Evolutionary conservation across 2,329 filamentous ascomycete genomes (phyloP).

Genomic region (Aspergillus glaucus): DNA sequence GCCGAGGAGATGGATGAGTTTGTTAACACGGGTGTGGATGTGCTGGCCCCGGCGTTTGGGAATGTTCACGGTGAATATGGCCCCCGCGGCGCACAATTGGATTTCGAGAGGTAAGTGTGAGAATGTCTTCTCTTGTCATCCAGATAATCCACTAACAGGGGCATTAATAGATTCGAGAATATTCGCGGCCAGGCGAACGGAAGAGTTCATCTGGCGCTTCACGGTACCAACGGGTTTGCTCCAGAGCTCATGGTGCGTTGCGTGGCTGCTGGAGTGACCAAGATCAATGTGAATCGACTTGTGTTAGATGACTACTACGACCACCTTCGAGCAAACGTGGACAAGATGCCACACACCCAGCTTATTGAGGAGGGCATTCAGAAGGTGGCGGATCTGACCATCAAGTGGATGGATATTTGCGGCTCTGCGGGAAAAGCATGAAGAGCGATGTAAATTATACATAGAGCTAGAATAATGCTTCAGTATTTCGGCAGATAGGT

Average conservation of each 20-base stretch:
- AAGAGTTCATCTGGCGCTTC: conserved; percentile 45
- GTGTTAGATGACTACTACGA: conserved; percentile 11
- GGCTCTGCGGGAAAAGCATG: conserved; percentile 10
- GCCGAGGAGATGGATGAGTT: conserved; percentile 62
- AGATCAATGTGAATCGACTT: conserved; percentile 46
- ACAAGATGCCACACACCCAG: conserved; percentile 11
- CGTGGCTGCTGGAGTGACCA: conserved; percentile 46
- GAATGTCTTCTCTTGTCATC: background rate
- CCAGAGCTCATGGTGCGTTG: conserved; percentile 46
- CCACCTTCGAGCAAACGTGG: conserved; percentile 8
- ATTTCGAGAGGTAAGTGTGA: conserved; percentile 43
- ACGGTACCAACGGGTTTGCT: conserved; percentile 50
- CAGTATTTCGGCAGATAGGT: no score
- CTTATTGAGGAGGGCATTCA: conserved; percentile 21
- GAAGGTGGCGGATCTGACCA: conserved; percentile 17
- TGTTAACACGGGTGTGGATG: conserved; percentile 49
- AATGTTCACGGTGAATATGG: conserved; percentile 9
- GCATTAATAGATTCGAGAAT: conserved; percentile 23
- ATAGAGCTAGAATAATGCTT: background rate
- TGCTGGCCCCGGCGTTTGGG: conserved; percentile 6
- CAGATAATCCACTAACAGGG: background rate
- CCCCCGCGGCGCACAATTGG: conserved; percentile 51
- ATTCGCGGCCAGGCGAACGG: conserved; percentile 43
- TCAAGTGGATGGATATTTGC: conserved; percentile 14
- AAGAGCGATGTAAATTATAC: background rate